These are phyloP conservation scores for Trichoderma orchidacearum DNA, from an alignment of 495 filamentous ascomycete genomes.

Conservation along the genomic window DNA sequence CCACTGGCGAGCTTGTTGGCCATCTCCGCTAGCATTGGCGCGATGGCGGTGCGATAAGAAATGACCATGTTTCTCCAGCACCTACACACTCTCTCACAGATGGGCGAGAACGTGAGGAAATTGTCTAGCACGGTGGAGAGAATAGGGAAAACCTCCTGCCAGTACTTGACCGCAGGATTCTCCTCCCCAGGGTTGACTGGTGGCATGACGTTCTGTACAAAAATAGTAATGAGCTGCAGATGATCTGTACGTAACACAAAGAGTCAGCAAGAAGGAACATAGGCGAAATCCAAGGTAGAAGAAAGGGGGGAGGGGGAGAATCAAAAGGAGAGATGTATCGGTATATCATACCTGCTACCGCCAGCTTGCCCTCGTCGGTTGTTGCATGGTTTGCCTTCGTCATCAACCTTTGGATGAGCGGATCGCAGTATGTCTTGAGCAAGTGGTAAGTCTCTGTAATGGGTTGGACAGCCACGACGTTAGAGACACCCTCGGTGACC, in stretches of 20 bases:
- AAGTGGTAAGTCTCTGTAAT: slow-evolving; percentile 62
- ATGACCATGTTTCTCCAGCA: slow-evolving; percentile 96
- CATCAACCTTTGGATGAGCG: slow-evolving; percentile 77
- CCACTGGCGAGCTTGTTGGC: slow-evolving; percentile 76
- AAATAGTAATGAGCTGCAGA: slow-evolving; percentile 81
- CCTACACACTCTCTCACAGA: slow-evolving; percentile 84
- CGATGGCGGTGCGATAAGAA: slow-evolving; percentile 81
- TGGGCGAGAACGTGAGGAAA: slow-evolving; percentile 71
- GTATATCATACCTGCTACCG: slow-evolving; percentile 52
- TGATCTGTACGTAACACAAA: slow-evolving; percentile 42
- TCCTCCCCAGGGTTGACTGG: slow-evolving; percentile 56
- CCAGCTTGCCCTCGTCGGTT: slow-evolving; percentile 64
- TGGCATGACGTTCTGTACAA: slow-evolving; percentile 67
- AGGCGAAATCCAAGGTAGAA: background rate
- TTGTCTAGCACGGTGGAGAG: slow-evolving; percentile 71
- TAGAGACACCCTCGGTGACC: slow-evolving; percentile 85
- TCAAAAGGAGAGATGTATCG: background rate
- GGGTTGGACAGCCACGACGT: slow-evolving; percentile 78
- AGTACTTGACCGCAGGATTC: slow-evolving; percentile 92
- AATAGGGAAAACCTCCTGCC: slow-evolving; percentile 80
- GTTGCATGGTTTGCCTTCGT: slow-evolving; percentile 70
- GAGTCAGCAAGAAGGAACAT: background rate
- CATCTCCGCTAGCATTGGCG: slow-evolving; percentile 68
- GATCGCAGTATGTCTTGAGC: slow-evolving; percentile 88
- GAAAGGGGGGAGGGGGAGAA: slow-evolving; percentile 2